Percentiles rank a stretch among this genome's conserved stretches.
These are phyloP conservation scores for Pleurotus citrinopileatus DNA, from an alignment of 768 basidiomycete species.

Conservation along the genomic window DNA sequence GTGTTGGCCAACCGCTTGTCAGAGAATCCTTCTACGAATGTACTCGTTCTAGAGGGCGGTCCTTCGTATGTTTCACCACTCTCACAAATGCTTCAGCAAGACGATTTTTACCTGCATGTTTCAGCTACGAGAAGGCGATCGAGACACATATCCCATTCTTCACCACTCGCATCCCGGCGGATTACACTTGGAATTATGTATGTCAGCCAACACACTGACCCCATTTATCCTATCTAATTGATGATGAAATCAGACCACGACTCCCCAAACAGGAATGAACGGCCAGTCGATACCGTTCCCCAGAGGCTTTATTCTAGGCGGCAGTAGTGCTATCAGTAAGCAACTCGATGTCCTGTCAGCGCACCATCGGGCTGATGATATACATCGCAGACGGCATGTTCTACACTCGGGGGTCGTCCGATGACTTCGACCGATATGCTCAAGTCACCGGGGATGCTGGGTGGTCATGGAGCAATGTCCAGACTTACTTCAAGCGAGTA, in stretches of 20 bases:
- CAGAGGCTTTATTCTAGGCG: constrained; percentile 21
- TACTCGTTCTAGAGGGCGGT: no score
- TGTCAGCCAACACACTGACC: no score
- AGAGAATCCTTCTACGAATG: constrained; percentile 18
- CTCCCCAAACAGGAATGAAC: constrained; percentile 18
- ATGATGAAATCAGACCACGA: constrained; percentile 18
- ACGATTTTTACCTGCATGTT: constrained; percentile 11
- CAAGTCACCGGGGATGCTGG: constrained; percentile 20
- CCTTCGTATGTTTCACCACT: constrained; percentile 17
- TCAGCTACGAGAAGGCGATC: constrained; percentile 11
- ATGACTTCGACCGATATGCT: constrained; percentile 25
- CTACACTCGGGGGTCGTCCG: constrained; percentile 25
- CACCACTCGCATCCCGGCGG: no score
- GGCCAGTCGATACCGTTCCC: constrained; percentile 16
- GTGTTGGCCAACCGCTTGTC: constrained; percentile 24
- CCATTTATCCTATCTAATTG: no score
- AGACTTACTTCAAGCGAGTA: constrained; percentile 22
- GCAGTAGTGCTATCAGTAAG: constrained; percentile 22
- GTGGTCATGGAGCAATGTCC: constrained; percentile 25
- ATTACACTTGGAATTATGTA: no score
- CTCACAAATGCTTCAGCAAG: no score
- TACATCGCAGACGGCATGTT: constrained; percentile 22
- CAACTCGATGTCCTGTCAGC: neutral
- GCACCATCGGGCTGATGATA: neutral
- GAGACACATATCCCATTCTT: no score